A percentile compares a stretch with the other conserved stretches of the same genome.
These are phyloP conservation scores for Ustilago curta DNA, from an alignment of 1,284 basidiomycete genomes.

Conservation along the genomic window DNA sequence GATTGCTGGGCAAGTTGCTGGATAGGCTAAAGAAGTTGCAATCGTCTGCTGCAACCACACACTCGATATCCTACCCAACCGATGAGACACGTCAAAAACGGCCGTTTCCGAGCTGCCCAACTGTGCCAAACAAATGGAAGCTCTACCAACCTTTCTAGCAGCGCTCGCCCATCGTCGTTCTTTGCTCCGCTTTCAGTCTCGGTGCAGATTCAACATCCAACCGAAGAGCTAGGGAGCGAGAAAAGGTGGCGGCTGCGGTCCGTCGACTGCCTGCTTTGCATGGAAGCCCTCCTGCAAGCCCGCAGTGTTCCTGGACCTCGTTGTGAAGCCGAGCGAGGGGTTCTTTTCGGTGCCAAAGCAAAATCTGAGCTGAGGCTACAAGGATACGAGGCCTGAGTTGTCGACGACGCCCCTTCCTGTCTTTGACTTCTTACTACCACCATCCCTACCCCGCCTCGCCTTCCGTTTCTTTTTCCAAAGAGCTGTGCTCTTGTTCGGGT, in stretches of 20 bases:
- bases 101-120: conserved; percentile 26
- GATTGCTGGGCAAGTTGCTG: background rate
- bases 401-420: conserved; percentile 4
- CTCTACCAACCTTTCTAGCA: conserved; percentile 1
- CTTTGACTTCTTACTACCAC: conserved; percentile 21
- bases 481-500: conserved; percentile 45
- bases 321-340: background rate
- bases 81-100: conserved; percentile 29
- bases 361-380: background rate
- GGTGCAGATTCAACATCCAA: conserved; percentile 6
- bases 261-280: conserved; percentile 6
- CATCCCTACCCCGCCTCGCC: conserved; percentile 18
- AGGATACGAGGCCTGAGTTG: background rate
- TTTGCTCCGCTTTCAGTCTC: background rate
- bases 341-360: too few relatives aligned
- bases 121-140: conserved; percentile 25
- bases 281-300: conserved; percentile 5
- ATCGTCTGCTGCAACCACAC: background rate
- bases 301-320: conserved; percentile 9
- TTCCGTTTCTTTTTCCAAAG: conserved; percentile 35
- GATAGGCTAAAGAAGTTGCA: background rate
- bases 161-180: background rate
- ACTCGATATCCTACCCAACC: conserved; percentile 14
- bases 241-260: background rate
- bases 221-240: background rate